Conservation (phyloP, 2,329 filamentous ascomycete species). For the Diaporthe sp. region DNA sequence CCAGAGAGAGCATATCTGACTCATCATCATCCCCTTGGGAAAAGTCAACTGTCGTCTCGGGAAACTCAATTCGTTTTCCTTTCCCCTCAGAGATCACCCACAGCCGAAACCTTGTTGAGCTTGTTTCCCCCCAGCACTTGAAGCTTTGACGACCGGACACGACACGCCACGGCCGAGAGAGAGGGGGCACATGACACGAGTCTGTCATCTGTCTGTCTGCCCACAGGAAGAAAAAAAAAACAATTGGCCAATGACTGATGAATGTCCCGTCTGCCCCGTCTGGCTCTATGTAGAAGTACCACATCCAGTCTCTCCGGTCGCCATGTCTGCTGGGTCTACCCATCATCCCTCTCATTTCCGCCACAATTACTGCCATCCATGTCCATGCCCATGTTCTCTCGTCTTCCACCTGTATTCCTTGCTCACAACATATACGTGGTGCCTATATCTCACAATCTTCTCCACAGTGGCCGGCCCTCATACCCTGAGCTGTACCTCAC, state of each 20-base stretch:
- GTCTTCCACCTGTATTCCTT: not conserved
- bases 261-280: not conserved
- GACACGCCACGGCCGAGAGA: not conserved
- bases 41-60: not conserved
- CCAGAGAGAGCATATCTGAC: not conserved
- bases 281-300: no score
- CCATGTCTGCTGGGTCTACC: not conserved
- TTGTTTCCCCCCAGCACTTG: slow-evolving; percentile 1
- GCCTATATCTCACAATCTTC: not conserved
- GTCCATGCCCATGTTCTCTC: slow-evolving; percentile 6
- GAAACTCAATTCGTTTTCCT: not conserved
- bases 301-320: no score
- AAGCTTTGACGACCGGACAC: slow-evolving; percentile 6
- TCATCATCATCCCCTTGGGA: not conserved
- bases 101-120: slow-evolving; percentile 25
- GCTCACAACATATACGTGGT: not conserved
- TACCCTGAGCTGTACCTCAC: not conserved
- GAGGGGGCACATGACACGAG: not conserved
- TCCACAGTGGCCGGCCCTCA: not conserved
- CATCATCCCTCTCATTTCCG: slow-evolving; percentile 1
- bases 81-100: not conserved
- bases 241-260: not conserved
- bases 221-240: no score
- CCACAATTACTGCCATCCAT: not conserved
- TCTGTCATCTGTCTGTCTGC: not conserved